These are phyloP conservation scores for Dryas octopetala DNA, from an alignment of 306 rosid genomes.

Conservation along the genomic window DNA sequence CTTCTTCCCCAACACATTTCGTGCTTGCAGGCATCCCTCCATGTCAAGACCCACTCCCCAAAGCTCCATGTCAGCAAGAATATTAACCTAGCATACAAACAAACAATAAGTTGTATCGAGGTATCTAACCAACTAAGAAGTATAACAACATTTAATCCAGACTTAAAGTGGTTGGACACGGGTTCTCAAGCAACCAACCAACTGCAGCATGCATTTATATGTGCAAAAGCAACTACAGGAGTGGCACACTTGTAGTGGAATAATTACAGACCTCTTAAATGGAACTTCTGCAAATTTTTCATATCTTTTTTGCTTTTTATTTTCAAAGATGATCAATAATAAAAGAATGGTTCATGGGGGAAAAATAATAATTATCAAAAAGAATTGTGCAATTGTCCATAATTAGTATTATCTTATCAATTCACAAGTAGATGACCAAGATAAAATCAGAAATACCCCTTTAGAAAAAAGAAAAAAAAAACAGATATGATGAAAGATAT, in stretches of 20 bases:
- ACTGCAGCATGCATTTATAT: conserved; percentile 2
- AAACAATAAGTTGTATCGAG: conserved; percentile 28
- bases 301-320: neutral
- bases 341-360: neutral
- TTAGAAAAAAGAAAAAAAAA: neutral
- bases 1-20: conserved; percentile 71
- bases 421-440: neutral
- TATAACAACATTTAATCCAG: neutral
- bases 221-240: neutral
- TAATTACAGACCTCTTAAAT: neutral
- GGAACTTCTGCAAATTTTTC: neutral
- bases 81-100: conserved; percentile 55
- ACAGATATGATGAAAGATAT: conserved; percentile 14
- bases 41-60: conserved; percentile 96
- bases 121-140: conserved; percentile 22
- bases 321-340: neutral
- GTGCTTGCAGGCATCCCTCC: conserved; percentile 87
- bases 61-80: conserved; percentile 95
- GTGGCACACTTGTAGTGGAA: neutral
- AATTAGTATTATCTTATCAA: neutral
- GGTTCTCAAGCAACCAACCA: conserved; percentile 4
- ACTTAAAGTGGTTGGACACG: neutral
- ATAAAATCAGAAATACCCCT: neutral
- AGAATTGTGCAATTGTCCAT: neutral
- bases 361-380: neutral